Evolutionary conservation across 805 yeast species (phyloP).

Genomic region (Saturnispora zaruensis): DNA sequence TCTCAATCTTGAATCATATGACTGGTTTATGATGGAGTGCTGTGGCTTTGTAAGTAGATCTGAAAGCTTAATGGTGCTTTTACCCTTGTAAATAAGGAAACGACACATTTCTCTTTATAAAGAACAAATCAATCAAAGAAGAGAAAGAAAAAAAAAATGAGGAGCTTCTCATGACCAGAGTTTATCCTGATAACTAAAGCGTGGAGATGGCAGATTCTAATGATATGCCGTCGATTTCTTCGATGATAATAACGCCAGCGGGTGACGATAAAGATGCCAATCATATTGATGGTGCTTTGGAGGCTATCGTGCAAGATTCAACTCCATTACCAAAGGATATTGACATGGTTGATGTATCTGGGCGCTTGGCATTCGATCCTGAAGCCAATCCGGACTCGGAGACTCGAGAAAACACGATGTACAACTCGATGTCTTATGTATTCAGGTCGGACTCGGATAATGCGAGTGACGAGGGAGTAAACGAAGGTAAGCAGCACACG

Average conservation of each 20-base stretch:
- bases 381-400: slow-evolving; percentile 21
- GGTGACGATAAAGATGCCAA: slow-evolving; percentile 5
- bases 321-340: slow-evolving; percentile 12
- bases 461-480: not conserved
- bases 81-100: slow-evolving; percentile 84
- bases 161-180: not conserved
- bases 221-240: slow-evolving; percentile 4
- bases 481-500: slow-evolving; percentile 3
- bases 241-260: not conserved
- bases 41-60: slow-evolving; percentile 90
- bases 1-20: slow-evolving; percentile 82
- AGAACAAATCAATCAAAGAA: not conserved
- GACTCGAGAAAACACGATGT: slow-evolving; percentile 24
- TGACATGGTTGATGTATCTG: slow-evolving; percentile 12
- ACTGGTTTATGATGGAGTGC: slow-evolving; percentile 93
- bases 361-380: slow-evolving; percentile 13
- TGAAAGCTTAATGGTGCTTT: slow-evolving; percentile 78
- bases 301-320: slow-evolving; percentile 1
- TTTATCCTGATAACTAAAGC: not conserved
- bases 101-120: slow-evolving; percentile 61
- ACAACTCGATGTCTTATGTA: slow-evolving; percentile 25
- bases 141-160: not conserved
- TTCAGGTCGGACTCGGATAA: slow-evolving; percentile 2
- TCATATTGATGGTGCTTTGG: slow-evolving; percentile 3
- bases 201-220: not conserved